These are phyloP conservation scores for Populus deltoides DNA, from an alignment of 345 rosid genomes.

Conservation along the genomic window DNA sequence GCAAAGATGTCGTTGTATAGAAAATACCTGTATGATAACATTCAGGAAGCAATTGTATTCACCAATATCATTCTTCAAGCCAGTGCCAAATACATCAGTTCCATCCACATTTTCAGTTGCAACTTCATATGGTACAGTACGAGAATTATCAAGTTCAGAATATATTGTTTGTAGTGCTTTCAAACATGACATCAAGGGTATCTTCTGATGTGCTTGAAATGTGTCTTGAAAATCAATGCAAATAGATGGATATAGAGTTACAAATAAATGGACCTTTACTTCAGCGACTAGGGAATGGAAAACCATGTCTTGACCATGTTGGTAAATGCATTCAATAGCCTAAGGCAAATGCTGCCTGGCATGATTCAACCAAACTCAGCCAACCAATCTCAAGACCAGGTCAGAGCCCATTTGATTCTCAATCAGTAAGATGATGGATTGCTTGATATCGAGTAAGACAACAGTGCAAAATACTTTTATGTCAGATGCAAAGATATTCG, in stretches of 20 bases:
- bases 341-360: not conserved
- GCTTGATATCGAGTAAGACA: not conserved
- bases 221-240: constrained; percentile 45
- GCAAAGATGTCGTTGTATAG: not conserved
- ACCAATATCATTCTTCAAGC: constrained; percentile 90
- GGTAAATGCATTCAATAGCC: not conserved
- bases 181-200: constrained; percentile 37
- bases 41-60: constrained; percentile 97
- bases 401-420: not conserved
- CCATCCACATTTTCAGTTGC: constrained; percentile 29
- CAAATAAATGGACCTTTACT: not conserved
- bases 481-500: not conserved
- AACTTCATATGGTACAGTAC: constrained; percentile 34
- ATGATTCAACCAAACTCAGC: not conserved
- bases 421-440: not conserved
- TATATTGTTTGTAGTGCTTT: constrained; percentile 25
- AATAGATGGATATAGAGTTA: constrained; percentile 17
- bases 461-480: not conserved
- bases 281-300: not conserved
- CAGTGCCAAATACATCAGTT: constrained; percentile 61
- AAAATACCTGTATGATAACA: constrained; percentile 87
- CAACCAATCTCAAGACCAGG: not conserved
- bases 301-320: not conserved
- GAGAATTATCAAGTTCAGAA: constrained; percentile 31
- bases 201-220: constrained; percentile 52